phyloP scores from a whole-genome alignment of 148 eudicot species.

The Agrostemma githago region DNA sequence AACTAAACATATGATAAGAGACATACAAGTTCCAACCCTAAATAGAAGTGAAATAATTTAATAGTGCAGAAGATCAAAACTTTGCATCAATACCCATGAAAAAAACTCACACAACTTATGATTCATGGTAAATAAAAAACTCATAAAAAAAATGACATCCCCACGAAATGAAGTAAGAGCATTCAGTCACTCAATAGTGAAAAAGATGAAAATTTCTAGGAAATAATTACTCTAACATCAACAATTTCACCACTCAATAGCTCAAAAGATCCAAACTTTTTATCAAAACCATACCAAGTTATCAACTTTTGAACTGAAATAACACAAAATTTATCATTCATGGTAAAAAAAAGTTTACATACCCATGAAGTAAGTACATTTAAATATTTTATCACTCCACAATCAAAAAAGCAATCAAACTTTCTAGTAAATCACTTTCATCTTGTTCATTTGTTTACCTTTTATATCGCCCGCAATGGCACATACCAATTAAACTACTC shows the following conservation, averaged over 20 bases:
- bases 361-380: too few relatives aligned
- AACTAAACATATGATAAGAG: too few relatives aligned
- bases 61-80: background rate
- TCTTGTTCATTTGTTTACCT: too few relatives aligned
- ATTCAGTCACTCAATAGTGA: background rate
- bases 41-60: background rate
- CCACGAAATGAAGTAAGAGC: background rate
- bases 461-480: background rate
- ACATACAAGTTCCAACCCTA: too few relatives aligned
- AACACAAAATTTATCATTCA: background rate
- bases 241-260: background rate
- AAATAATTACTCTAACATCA: too few relatives aligned
- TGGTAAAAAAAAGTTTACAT: too few relatives aligned
- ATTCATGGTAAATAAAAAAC: background rate
- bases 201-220: background rate
- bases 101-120: background rate
- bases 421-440: too few relatives aligned
- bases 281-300: background rate
- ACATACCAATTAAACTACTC: background rate
- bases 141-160: background rate
- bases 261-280: conserved; percentile 7
- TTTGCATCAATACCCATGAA: background rate
- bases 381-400: too few relatives aligned
- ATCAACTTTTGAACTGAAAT: background rate
- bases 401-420: too few relatives aligned